Evolutionary conservation across 352 stramenopile species (phyloP).

Genomic region (Phytophthora pisi): DNA sequence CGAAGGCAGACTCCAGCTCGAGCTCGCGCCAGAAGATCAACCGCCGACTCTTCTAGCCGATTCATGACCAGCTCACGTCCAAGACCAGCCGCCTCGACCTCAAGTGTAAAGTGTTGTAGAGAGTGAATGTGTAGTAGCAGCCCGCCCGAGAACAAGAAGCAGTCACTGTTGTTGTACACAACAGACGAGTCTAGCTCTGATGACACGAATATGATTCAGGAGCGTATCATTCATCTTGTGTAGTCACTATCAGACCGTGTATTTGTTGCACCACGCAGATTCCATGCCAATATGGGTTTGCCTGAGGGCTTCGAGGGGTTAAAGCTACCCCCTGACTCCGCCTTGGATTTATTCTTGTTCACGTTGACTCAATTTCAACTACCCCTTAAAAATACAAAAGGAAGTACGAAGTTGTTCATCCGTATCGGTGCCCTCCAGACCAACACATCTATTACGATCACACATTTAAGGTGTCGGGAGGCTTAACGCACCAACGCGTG

Average conservation of each 20-base stretch:
- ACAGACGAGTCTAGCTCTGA: background rate
- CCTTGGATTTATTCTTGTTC: background rate
- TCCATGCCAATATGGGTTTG: no score
- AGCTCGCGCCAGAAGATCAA: constrained; percentile 33
- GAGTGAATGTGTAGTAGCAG: background rate
- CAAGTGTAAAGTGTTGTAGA: background rate
- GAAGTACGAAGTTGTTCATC: no score
- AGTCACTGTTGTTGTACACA: background rate
- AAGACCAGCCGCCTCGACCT: background rate
- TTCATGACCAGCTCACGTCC: background rate
- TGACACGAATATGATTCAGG: background rate
- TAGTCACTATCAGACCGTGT: no score
- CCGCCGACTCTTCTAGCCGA: constrained; percentile 31
- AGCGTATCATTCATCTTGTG: background rate
- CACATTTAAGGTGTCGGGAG: no score
- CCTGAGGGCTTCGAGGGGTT: no score
- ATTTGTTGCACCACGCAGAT: no score
- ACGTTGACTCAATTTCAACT: background rate
- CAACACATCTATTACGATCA: no score
- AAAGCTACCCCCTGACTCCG: background rate
- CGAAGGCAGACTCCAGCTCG: constrained; percentile 1
- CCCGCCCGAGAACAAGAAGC: no score
- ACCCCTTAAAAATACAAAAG: no score
- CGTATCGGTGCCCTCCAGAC: no score
- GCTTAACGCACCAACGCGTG: no score